Base-by-base conservation (phyloP, 345 rosid species). In the Luvunga scandens region DNA sequence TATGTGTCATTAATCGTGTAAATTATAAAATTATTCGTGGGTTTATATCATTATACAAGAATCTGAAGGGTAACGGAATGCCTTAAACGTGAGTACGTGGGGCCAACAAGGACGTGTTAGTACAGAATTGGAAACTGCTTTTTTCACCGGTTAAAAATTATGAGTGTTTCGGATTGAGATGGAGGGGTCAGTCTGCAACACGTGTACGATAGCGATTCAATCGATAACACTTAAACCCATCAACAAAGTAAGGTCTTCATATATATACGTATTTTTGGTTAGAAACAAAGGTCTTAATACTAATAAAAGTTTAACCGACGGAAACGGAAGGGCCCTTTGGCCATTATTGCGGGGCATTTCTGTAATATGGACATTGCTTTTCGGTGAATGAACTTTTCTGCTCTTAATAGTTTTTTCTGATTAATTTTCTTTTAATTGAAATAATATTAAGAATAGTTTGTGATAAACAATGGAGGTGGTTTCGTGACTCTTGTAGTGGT, bases 161-260 rank as follows among this genome's bases (percentile, higher is more conserved):
- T 39, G 5, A 27, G 28, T 2, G 4, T 10, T 22, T 45, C 4
- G 9, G 65, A 28, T 13, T 27, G 42, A 21, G 60, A 19, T 10
- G 70, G 45, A 28, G 2, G 2, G n/a, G 9, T 48, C 2, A 0
- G 2, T 28, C 0, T 6, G 30, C 0, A 21, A 66, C 72, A 76
- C 72, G 78, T 66, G 78, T 34, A 76, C 36, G 65, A 8, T 16
- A 0, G 8, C 38, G 78, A 66, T 75, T 64, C 22, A 45, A 4
- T 75, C 6, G 24, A 19, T 18, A 39, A 7, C 55, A 59, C 16
- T 10, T 16, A 34, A 21, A 39, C 77, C 19, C 61, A 39, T 61
- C 69, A 30, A 28, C 61, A 21, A 63, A 27, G 66, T 6, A 62
- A 28, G 24, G 48, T 65, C 36, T n/a, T n/a, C n/a, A n/a, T n/a